phyloP scores from a whole-genome alignment of 2,329 filamentous ascomycete genomes.

The Calonectria fujianensis region DNA sequence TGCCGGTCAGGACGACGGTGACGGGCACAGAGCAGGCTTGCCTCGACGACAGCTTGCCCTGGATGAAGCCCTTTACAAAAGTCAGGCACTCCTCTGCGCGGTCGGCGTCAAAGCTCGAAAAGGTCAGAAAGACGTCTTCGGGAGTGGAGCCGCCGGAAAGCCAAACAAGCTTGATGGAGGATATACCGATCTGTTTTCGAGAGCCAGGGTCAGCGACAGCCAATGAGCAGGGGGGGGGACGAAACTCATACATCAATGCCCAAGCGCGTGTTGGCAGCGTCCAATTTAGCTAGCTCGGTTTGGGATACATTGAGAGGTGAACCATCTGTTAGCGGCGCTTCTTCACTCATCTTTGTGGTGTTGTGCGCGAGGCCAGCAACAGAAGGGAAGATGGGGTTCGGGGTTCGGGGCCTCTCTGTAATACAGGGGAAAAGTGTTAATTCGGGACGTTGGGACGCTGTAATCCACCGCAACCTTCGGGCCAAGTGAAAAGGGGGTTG shows the following conservation, averaged over 20 bases:
- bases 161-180: slow-evolving; percentile 96
- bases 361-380: neutral
- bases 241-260: slow-evolving; percentile 24
- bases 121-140: slow-evolving; percentile 92
- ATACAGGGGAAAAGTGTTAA: neutral
- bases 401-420: neutral
- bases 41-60: slow-evolving; percentile 86
- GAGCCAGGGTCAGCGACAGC: slow-evolving; percentile 4
- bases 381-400: neutral
- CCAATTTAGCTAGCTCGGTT: slow-evolving; percentile 19
- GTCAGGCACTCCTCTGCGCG: slow-evolving; percentile 94
- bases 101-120: slow-evolving; percentile 96
- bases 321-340: slow-evolving; percentile 15
- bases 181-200: slow-evolving; percentile 87
- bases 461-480: neutral
- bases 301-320: slow-evolving; percentile 22
- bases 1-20: slow-evolving; percentile 96
- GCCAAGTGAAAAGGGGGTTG: slow-evolving; percentile 20
- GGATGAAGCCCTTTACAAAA: slow-evolving; percentile 90
- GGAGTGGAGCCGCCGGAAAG: slow-evolving; percentile 90
- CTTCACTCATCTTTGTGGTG: neutral
- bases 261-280: slow-evolving; percentile 6
- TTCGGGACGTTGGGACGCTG: slow-evolving; percentile 14
- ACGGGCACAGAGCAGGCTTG: slow-evolving; percentile 82
- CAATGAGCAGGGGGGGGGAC: neutral